These are phyloP conservation scores for Citrus hindsii DNA, from an alignment of 345 rosid genomes.

Conservation along the genomic window DNA sequence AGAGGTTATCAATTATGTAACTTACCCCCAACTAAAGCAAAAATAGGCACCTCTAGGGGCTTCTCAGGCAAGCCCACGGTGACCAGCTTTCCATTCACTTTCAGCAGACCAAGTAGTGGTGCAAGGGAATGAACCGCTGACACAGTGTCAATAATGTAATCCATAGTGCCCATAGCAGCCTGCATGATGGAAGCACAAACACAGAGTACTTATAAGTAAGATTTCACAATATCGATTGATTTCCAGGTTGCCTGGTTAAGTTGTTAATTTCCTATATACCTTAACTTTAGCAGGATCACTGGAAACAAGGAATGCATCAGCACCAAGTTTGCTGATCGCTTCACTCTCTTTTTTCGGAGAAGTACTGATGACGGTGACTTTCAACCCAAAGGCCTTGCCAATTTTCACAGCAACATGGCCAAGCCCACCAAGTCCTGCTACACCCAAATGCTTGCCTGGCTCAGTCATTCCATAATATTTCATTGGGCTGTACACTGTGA, in stretches of 20 bases:
- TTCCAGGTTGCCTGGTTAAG: too few relatives aligned
- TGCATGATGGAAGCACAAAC: slow-evolving; percentile 22
- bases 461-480: slow-evolving; percentile 82
- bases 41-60: slow-evolving; percentile 75
- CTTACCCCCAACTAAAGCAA: slow-evolving; percentile 67
- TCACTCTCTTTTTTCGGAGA: slow-evolving; percentile 55
- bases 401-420: slow-evolving; percentile 91
- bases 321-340: slow-evolving; percentile 49
- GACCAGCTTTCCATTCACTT: slow-evolving; percentile 68
- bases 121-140: slow-evolving; percentile 77
- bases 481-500: slow-evolving; percentile 89
- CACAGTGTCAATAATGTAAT: slow-evolving; percentile 78
- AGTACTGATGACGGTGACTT: slow-evolving; percentile 79
- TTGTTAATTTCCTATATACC: slow-evolving; percentile 32
- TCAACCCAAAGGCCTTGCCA: slow-evolving; percentile 82
- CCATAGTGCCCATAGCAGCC: slow-evolving; percentile 72
- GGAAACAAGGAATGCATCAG: slow-evolving; percentile 61
- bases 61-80: slow-evolving; percentile 72
- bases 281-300: slow-evolving; percentile 56
- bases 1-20: not conserved
- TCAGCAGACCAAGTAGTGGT: slow-evolving; percentile 65
- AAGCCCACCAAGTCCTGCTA: slow-evolving; percentile 88
- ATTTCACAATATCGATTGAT: too few relatives aligned
- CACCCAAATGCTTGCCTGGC: slow-evolving; percentile 83
- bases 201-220: not conserved